Evolutionary conservation across 2,329 filamentous ascomycete genomes (phyloP), one percentile per base, ranked within the genome.

Genomic region (Phialemoniopsis sp.): DNA sequence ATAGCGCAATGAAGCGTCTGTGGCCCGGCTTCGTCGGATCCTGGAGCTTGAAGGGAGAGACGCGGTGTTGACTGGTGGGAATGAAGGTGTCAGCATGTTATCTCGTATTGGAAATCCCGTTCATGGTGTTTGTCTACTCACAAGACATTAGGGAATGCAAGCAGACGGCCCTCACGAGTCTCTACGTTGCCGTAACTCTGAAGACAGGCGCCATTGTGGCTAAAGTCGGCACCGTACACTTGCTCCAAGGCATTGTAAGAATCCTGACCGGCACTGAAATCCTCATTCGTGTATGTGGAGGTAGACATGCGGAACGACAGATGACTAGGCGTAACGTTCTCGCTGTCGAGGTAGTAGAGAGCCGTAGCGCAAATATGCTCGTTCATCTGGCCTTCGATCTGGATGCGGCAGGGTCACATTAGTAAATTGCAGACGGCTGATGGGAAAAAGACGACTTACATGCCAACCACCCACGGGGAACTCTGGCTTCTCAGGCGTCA

Each of bases 341-440:
- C 62, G 28, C 55, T 61, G 46, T 73, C 68, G 43, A 72, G 70
- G 52, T 74, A 74, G 54, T 74, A 74, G n/a, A 80, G 54, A 3
- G 74, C 68, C 0, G 73, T 73, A 4, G 73, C 76, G 44, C 66
- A 67, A 37, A 82, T 77, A 45, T 70, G 68, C 51, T 81, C 76
- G 42, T 79, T 77, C 42, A 61, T 42, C 41, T 59, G 55, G 31
- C 70, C 68, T 42, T 74, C 70, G 13, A 72, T 48, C 47, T 70
- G 61, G 62, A 14, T 8, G 16, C 15, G 29, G 29, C 10, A 26
- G 21, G 21, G 6, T 10, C 21, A 6, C 10, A 10, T 10, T 26
- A 26, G 21, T 6, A 10, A 6, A 6, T 10, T 26, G 10, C 6
- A 10, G 10, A 26, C 6, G 21, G 21, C 21, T 26, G 21, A n/a